These are phyloP conservation scores for Ustilago lituana DNA, from an alignment of 1,284 basidiomycete species.

Conservation along the genomic window DNA sequence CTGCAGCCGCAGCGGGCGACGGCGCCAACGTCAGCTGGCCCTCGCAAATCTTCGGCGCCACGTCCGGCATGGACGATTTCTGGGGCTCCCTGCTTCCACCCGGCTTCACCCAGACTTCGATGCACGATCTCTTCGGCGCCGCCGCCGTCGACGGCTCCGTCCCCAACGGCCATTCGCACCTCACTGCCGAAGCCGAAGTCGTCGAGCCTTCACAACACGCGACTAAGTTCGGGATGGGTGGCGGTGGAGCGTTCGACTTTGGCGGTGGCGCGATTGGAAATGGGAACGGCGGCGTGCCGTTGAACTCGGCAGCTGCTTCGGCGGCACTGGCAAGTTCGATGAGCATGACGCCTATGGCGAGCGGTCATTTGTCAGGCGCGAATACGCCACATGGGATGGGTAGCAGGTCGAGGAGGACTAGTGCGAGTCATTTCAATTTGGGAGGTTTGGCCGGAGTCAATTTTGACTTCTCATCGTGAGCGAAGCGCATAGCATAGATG, in stretches of 20 bases:
- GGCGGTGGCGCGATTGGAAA: slow-evolving; percentile 48
- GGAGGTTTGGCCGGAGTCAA: slow-evolving; percentile 26
- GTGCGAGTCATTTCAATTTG: slow-evolving; percentile 26
- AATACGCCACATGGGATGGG: slow-evolving; percentile 36
- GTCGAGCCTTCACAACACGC: slow-evolving; percentile 18
- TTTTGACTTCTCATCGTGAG: slow-evolving; percentile 33
- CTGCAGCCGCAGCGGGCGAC: slow-evolving; percentile 3
- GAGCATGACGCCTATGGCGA: slow-evolving; percentile 33
- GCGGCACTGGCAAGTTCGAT: slow-evolving; percentile 24
- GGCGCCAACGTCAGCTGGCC: slow-evolving; percentile 34
- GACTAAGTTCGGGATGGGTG: slow-evolving; percentile 52
- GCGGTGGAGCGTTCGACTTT: slow-evolving; percentile 46
- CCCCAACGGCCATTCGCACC: slow-evolving; percentile 10
- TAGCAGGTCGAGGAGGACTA: slow-evolving; percentile 26
- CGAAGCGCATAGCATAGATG: neutral
- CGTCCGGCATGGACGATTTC: slow-evolving; percentile 52
- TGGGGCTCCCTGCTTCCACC: slow-evolving; percentile 58
- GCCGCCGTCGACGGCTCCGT: slow-evolving; percentile 4
- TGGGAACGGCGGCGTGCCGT: slow-evolving; percentile 43
- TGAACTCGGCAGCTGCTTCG: slow-evolving; percentile 29
- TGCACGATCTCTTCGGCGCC: slow-evolving; percentile 48
- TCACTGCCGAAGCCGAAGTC: slow-evolving; percentile 12
- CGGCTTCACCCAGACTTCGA: slow-evolving; percentile 47
- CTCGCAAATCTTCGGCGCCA: slow-evolving; percentile 25
- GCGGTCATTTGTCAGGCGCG: slow-evolving; percentile 23